phyloP scores from a whole-genome alignment of 495 filamentous ascomycete species.

The Thozetella sp. region DNA sequence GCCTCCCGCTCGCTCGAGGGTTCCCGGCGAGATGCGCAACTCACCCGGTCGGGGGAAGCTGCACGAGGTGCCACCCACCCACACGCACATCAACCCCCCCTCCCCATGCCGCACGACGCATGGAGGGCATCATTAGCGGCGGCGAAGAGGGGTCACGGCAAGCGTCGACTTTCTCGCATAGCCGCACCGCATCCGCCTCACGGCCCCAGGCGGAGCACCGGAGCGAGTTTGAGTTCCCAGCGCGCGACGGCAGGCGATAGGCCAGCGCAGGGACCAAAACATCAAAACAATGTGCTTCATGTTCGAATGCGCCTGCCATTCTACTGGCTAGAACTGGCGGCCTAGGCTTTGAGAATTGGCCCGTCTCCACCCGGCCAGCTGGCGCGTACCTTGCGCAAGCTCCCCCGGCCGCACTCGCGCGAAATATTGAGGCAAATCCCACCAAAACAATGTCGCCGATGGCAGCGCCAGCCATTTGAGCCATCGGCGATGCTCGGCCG shows the following conservation, averaged over 20 bases:
- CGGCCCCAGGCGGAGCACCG: not conserved
- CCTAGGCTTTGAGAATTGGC: constrained; percentile 10
- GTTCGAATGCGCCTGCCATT: constrained; percentile 12
- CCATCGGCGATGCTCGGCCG: not conserved
- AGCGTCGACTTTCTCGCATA: constrained; percentile 1
- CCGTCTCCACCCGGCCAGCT: constrained; percentile 1
- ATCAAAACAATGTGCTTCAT: constrained; percentile 30
- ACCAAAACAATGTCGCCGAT: not conserved
- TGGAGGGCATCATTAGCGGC: not conserved
- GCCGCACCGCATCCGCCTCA: no score
- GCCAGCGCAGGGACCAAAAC: constrained; percentile 18
- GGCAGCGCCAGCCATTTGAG: not conserved
- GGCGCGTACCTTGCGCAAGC: constrained; percentile 2
- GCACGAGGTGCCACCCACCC: no score
- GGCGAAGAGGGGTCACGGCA: not conserved
- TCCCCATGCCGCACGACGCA: not conserved
- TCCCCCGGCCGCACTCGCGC: not conserved
- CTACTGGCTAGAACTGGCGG: constrained; percentile 20
- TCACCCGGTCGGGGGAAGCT: no score
- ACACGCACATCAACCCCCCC: not conserved
- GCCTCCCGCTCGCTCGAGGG: no score
- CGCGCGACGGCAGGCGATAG: constrained; percentile 13
- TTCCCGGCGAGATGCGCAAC: no score
- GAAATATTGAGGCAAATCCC: not conserved
- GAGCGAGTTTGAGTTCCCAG: constrained; percentile 6